Base-by-base conservation (phyloP, 1,284 basidiomycete species). In the Fomes fomentarius region DNA sequence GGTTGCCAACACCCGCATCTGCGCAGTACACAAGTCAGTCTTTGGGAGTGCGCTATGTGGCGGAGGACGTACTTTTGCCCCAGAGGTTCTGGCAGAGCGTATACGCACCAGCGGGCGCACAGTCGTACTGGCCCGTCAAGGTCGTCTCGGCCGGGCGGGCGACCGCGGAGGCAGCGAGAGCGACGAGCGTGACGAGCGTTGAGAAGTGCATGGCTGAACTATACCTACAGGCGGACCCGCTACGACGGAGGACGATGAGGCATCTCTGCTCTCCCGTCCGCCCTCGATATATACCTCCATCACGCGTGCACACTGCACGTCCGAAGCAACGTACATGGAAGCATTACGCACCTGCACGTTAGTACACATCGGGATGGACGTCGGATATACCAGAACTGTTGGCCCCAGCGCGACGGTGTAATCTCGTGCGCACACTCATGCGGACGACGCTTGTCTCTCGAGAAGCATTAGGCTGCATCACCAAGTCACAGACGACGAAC, bases 1-100 rank as follows among this genome's bases (percentile, higher is more conserved):
- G 81, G 21, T 63, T 71, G 21, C 82, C 82, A 3, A 76, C 75
- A 8, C 82, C 82, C 30, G 70, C 69, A 17, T 48, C 75, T 76
- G 48, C 11, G 10, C 7, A 5, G 31, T 25, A 38, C 11, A 39
- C n/a, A n/a, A n/a, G n/a, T n/a, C n/a, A n/a, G n/a, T n/a, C n/a
- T n/a, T n/a, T n/a, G n/a, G n/a, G n/a, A n/a, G n/a, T n/a, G n/a
- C n/a, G n/a, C n/a, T n/a, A n/a, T n/a, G n/a, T n/a, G n/a, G n/a
- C n/a, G n/a, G 70, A 34, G 24, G 9, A 67, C 75, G 47, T 58
- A 80, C 78, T 53, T 49, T 66, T 63, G 17, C 81, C 81, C 82
- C 82, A 84, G 10, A 81, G 75, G 66, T 84, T 82, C 65, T 83
- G 78, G 67, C 82, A 84, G 38, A 83, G 74, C 0, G 74, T 76